These are phyloP conservation scores for Basipetospora sp. DNA, from an alignment of 2,329 filamentous ascomycete species.

Conservation along the genomic window DNA sequence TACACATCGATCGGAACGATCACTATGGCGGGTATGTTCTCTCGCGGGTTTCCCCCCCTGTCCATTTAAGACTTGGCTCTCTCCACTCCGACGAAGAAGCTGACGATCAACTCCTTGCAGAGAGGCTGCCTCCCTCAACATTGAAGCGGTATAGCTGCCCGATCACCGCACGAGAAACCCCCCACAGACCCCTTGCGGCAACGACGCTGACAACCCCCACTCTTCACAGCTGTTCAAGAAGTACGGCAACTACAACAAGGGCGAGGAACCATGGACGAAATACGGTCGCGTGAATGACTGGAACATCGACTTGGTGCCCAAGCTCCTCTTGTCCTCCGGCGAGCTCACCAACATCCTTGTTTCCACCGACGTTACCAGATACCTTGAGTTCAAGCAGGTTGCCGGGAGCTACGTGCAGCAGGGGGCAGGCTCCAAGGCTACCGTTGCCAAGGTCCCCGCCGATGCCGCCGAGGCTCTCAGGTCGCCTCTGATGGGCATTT, in stretches of 20 bases:
- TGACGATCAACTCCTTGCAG: constrained; percentile 22
- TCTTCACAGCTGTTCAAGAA: constrained; percentile 74
- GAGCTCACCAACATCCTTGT: constrained; percentile 97
- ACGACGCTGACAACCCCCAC: constrained; percentile 5
- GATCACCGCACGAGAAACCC: constrained; percentile 7
- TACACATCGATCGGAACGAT: constrained; percentile 96
- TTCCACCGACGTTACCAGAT: constrained; percentile 79
- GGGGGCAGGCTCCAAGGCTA: constrained; percentile 65
- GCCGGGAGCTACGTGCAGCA: constrained; percentile 95
- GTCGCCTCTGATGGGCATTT: constrained; percentile 90
- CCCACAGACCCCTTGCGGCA: neutral
- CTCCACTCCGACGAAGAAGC: constrained; percentile 5
- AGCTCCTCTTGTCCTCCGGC: constrained; percentile 96
- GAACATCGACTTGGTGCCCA: constrained; percentile 98
- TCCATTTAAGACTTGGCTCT: constrained; percentile 6
- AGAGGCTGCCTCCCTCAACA: constrained; percentile 91
- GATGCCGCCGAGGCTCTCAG: constrained; percentile 80
- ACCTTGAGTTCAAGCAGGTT: constrained; percentile 87
- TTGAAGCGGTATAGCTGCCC: constrained; percentile 58
- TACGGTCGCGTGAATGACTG: constrained; percentile 94
- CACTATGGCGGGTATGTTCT: constrained; percentile 84
- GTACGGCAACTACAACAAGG: constrained; percentile 66
- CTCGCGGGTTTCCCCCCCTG: constrained; percentile 2
- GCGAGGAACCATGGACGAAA: constrained; percentile 92
- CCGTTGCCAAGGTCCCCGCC: constrained; percentile 90